These are phyloP conservation scores for Sapria himalayana DNA, from an alignment of 345 rosid species.

Conservation along the genomic window DNA sequence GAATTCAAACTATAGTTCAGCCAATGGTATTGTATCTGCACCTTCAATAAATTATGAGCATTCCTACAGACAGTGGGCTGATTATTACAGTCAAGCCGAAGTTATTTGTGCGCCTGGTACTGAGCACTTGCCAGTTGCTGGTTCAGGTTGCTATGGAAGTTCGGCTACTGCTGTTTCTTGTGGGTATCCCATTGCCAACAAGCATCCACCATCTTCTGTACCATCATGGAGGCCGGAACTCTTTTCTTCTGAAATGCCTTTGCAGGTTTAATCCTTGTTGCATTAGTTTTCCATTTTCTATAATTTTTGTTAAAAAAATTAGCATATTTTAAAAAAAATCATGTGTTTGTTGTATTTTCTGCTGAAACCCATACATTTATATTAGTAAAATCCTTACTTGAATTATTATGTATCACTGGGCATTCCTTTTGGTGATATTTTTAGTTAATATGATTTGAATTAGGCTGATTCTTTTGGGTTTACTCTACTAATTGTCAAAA, in stretches of 20 bases:
- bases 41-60: conserved; percentile 54
- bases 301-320: too few species aligned
- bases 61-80: conserved; percentile 69
- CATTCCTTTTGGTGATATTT: too few species aligned
- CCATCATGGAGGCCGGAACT: conserved; percentile 56
- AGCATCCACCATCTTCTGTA: conserved; percentile 26
- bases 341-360: too few species aligned
- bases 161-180: conserved; percentile 29
- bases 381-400: too few species aligned
- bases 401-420: too few species aligned
- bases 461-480: too few species aligned
- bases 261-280: too few species aligned
- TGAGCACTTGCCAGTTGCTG: conserved; percentile 44
- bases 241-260: conserved; percentile 28
- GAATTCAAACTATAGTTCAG: conserved; percentile 40
- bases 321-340: too few species aligned
- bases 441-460: too few species aligned
- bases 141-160: conserved; percentile 32
- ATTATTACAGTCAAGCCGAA: conserved; percentile 72
- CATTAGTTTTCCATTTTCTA: too few species aligned
- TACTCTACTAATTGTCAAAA: too few species aligned
- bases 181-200: conserved; percentile 35
- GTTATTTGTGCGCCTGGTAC: conserved; percentile 98
- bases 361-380: too few species aligned
- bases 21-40: conserved; percentile 28